Evolutionary conservation across 2,329 filamentous ascomycete genomes (phyloP).

Genomic region (Colletotrichum sojae): DNA sequence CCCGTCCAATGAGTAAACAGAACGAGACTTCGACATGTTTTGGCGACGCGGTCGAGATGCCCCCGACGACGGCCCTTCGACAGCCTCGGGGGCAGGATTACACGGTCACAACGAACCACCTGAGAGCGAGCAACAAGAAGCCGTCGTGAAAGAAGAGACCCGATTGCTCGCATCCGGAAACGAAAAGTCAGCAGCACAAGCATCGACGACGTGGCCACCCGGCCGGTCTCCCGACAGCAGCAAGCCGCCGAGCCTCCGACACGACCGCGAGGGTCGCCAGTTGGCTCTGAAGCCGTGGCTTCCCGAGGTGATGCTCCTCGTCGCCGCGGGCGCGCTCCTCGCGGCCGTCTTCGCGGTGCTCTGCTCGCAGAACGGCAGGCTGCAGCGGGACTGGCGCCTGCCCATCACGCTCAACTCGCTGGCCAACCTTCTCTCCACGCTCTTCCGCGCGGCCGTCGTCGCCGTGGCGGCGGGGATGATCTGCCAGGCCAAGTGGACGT

Average conservation of each 20-base stretch:
- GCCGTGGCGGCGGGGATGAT: background rate
- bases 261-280: background rate
- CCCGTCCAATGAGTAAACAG: too few relatives aligned
- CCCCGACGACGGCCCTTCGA: background rate
- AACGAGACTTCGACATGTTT: background rate
- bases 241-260: background rate
- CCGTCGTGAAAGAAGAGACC: background rate
- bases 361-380: conserved; percentile 31
- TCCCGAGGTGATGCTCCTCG: background rate
- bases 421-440: conserved; percentile 42
- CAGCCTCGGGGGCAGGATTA: background rate
- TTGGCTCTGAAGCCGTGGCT: background rate
- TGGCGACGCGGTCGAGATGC: background rate
- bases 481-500: conserved; percentile 2
- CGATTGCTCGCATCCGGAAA: background rate
- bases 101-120: background rate
- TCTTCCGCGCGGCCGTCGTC: conserved; percentile 25
- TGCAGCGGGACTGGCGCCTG: conserved; percentile 41
- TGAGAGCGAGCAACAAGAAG: background rate
- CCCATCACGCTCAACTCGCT: conserved; percentile 44
- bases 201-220: background rate
- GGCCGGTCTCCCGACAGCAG: background rate
- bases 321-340: conserved; percentile 34
- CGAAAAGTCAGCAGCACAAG: background rate
- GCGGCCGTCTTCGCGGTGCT: conserved; percentile 39